Evolutionary conservation across 164 flowering plant genomes (phyloP), one percentile per base, ranked within the genome.

Genomic region (Liriodendron chinense): DNA sequence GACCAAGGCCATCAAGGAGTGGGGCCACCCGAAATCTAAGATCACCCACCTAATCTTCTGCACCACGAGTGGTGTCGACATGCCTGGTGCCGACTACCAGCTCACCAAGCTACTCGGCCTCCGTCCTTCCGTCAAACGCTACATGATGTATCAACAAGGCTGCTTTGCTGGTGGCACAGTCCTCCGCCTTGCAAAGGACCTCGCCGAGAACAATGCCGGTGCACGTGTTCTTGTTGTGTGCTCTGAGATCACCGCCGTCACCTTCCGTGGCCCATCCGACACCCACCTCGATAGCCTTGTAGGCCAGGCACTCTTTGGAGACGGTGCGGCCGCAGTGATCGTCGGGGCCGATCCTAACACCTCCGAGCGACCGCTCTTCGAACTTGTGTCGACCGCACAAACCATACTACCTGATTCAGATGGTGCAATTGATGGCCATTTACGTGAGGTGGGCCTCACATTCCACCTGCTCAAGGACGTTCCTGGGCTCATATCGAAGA

Each of bases 171-270:
- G 59, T 16, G 59, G 59, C 3, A 53, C 18, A 12, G 59, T 16
- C 9, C 59, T 53, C 59, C 59, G 59, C 12, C 59, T 53, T 16
- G 59, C 59, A 12, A 53, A 53, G 59, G 59, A 53, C 18, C 59
- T 53, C 59, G 59, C 59, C 2, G 59, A 53, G 18, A 53, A 53
- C 20, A 53, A 53, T 16, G 16, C 59, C 20, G 59, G 59, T 16
- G 59, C 59, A 53, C 59, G 59, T 13, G 59, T 53, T 53, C 59
- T 53, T 12, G 59, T 53, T 16, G 59, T 53, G 3, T 53, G 81
- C 25, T 82, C 84, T 21, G 85, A 84, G 34, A 83, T 82, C 1
- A 84, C 81, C n/a, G 84, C 85, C 1, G 50, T 84, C 68, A 84
- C 79, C 12, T 9, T 53, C 59, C 59, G 59, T 16, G 59, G 59